Base-by-base conservation (phyloP, 2,329 filamentous ascomycete species). In the Mariannaea elegans region DNA sequence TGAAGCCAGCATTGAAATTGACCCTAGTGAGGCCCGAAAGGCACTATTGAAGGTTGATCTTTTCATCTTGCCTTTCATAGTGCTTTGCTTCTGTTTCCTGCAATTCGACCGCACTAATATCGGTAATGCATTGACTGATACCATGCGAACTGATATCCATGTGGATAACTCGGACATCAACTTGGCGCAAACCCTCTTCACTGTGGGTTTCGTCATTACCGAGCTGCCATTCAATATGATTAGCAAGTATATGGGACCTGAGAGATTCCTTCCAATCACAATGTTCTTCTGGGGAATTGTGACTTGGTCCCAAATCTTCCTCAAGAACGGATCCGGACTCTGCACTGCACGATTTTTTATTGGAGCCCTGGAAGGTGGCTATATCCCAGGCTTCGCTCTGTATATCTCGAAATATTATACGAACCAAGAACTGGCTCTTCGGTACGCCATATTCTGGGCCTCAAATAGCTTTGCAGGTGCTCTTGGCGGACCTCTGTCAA, bases 101-200 rank as follows among this genome's bases (percentile, higher is more conserved):
- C 73, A 75, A 16, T 73, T 75, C 32, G 72, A 75, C 27, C 70
- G 72, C 7, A 73, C 63, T 44, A 81, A 80, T 59, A 82, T 82
- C 52, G 78, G 78, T 55, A 84, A 82, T 31, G 83, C 83, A 3
- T 65, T 85, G 36, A 85, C 82, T 3, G 82, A 84, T 38, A 80
- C 76, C 3, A 78, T 85, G 41, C 76, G 80, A 13, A 59, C 75
- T 3, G 82, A 85, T 56, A 76, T 85, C 6, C 71, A 75, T 13
- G 78, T 85, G 53, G 77, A 75, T 1, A 83, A 82, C 32, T 76
- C 81, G 49, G 78, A 85, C 46, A 79, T 84, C 65, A 85, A 85
- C 50, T 64, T 83, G 7, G 82, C 83, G 0, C 78, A 82, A n/a
- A 81, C 82, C 51, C 73, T 86, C 16, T 75, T 83, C 10, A 81